Conservation (phyloP, 2,329 filamentous ascomycete genomes). For the Trichocomaceae sp. region DNA sequence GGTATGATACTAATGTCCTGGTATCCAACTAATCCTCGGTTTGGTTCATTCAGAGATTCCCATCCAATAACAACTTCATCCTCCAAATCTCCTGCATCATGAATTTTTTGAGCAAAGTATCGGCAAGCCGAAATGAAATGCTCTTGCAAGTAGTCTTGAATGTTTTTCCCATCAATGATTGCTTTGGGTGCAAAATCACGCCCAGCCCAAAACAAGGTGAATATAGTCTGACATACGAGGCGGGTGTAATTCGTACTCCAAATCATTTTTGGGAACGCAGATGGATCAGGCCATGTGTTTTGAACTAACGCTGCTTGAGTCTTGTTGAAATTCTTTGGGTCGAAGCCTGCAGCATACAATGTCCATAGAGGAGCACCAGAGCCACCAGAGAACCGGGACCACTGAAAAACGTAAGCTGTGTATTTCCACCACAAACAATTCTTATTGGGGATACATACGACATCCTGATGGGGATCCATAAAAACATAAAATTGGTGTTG, state of each 20-base stretch:
- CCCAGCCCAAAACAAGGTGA: constrained; percentile 89
- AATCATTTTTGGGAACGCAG: constrained; percentile 93
- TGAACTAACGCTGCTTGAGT: constrained; percentile 93
- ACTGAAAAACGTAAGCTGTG: constrained; percentile 45
- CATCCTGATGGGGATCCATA: constrained; percentile 98
- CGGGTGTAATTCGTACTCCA: constrained; percentile 97
- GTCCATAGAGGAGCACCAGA: constrained; percentile 98
- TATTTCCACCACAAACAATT: neutral
- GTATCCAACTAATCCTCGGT: constrained; percentile 77
- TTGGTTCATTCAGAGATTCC: constrained; percentile 95
- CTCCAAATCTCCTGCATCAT: constrained; percentile 78
- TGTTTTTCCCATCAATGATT: constrained; percentile 88
- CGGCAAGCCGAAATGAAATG: constrained; percentile 77
- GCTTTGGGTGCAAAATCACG: constrained; percentile 91
- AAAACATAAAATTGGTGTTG: constrained; percentile 92
- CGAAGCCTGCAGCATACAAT: constrained; percentile 83
- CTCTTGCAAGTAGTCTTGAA: constrained; percentile 86
- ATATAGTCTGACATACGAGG: constrained; percentile 80
- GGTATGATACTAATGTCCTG: constrained; percentile 76
- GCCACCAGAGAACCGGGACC: constrained; percentile 89
- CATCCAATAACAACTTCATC: constrained; percentile 85
- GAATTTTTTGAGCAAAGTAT: constrained; percentile 75
- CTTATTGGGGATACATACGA: constrained; percentile 50
- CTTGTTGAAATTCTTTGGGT: constrained; percentile 74
- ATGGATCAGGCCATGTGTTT: constrained; percentile 81